phyloP scores from a whole-genome alignment of 2,329 filamentous ascomycete species.

The Zymoseptoria tritici region DNA sequence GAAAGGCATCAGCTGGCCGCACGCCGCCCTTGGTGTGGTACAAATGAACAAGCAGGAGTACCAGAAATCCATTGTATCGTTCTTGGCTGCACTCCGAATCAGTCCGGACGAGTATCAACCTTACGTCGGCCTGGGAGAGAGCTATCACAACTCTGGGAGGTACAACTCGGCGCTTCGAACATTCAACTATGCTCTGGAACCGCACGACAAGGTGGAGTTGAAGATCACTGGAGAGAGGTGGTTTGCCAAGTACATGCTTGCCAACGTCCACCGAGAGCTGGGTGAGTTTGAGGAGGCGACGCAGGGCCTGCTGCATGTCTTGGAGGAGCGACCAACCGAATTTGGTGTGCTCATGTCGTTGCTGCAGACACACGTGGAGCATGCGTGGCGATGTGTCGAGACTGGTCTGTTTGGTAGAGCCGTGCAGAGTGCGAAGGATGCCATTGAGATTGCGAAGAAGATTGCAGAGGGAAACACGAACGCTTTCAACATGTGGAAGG shows the following conservation, averaged over 20 bases:
- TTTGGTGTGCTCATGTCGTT: constrained; percentile 82
- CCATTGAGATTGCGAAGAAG: constrained; percentile 58
- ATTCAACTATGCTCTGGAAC: constrained; percentile 72
- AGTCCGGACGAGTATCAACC: constrained; percentile 84
- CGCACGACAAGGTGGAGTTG: constrained; percentile 56
- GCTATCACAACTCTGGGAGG: constrained; percentile 87
- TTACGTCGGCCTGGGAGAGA: constrained; percentile 94
- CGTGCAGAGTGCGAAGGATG: constrained; percentile 59
- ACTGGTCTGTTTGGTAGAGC: constrained; percentile 83
- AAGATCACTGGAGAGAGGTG: constrained; percentile 63
- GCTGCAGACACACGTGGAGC: constrained; percentile 81
- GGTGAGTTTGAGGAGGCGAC: constrained; percentile 85
- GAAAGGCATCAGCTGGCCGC: constrained; percentile 92
- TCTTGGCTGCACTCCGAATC: constrained; percentile 80
- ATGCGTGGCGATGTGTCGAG: constrained; percentile 66
- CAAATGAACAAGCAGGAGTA: constrained; percentile 94
- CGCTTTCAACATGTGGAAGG: constrained; percentile 94
- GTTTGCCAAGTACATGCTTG: constrained; percentile 96
- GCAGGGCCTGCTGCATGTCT: constrained; percentile 64
- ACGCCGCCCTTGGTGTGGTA: constrained; percentile 84
- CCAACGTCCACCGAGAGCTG: constrained; percentile 86
- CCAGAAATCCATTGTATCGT: constrained; percentile 78
- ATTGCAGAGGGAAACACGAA: constrained; percentile 55
- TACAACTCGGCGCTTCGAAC: constrained; percentile 92
- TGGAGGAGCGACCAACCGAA: constrained; percentile 61